phyloP scores from a whole-genome alignment of 306 rosid genomes.

The Vigna unguiculata region DNA sequence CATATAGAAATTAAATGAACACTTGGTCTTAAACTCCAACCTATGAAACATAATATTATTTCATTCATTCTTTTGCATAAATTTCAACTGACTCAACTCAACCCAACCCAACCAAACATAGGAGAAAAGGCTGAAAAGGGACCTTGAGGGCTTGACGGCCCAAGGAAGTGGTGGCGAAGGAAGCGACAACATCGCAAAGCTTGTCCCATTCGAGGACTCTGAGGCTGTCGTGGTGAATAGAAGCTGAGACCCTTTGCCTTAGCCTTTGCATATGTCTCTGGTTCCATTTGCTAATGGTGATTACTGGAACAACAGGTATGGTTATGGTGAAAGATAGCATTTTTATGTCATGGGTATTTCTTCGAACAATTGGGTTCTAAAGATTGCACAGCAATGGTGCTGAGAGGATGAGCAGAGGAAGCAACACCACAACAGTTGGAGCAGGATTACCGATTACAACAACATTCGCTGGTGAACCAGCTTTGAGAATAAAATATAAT shows the following conservation, averaged over 20 bases:
- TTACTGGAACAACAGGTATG: slow-evolving; percentile 38
- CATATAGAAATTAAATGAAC: neutral
- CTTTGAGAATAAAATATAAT: neutral
- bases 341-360: neutral
- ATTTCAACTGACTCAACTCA: slow-evolving; percentile 3
- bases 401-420: slow-evolving; percentile 12
- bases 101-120: neutral
- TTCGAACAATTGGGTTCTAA: slow-evolving; percentile 7
- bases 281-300: slow-evolving; percentile 12
- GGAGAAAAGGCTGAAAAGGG: neutral
- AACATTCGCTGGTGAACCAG: neutral
- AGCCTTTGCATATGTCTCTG: slow-evolving; percentile 42
- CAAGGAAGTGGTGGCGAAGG: slow-evolving; percentile 82
- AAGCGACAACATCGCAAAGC: slow-evolving; percentile 82
- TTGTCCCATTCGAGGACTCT: slow-evolving; percentile 92
- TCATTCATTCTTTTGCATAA: neutral
- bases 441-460: neutral
- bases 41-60: neutral
- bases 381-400: neutral
- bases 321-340: slow-evolving; percentile 57
- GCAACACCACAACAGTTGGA: neutral
- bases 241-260: slow-evolving; percentile 48
- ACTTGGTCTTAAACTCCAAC: neutral
- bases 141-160: slow-evolving; percentile 85
- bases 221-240: slow-evolving; percentile 71